Percentiles rank a stretch among this genome's conserved stretches.
Evolutionary conservation across 2,329 filamentous ascomycete genomes (phyloP).

Genomic region (Trichoderma atrobrunneum): DNA sequence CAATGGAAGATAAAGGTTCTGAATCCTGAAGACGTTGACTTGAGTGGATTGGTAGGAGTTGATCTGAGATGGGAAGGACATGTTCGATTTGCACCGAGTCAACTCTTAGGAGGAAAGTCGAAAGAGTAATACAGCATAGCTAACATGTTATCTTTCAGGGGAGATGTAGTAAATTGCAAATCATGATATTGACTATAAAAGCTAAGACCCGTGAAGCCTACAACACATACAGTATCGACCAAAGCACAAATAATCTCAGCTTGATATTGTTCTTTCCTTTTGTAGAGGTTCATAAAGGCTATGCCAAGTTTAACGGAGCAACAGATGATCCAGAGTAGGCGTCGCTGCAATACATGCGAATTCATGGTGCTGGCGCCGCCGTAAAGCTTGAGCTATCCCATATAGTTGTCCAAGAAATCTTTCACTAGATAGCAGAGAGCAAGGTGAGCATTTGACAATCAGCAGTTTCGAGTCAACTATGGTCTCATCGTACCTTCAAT

Average conservation of each 20-base stretch:
- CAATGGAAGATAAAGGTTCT: not conserved
- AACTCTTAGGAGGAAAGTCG: fast-evolving
- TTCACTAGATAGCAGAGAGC: not conserved
- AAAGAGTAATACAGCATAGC: not conserved
- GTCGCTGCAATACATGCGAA: not conserved
- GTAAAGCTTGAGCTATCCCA: not conserved
- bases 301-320: fast-evolving
- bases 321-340: not conserved
- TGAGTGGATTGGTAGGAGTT: not conserved
- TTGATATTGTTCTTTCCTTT: not conserved
- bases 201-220: not conserved
- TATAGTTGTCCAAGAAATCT: not conserved
- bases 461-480: not conserved
- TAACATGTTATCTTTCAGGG: not conserved
- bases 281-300: not conserved
- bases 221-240: not conserved
- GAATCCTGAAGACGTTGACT: not conserved
- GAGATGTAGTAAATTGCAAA: not conserved
- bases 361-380: not conserved
- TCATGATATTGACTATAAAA: not conserved
- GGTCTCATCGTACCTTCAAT: not conserved
- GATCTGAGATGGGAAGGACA: not conserved
- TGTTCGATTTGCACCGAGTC: not conserved
- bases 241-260: not conserved
- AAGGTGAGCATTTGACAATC: not conserved